Evolutionary conservation across 306 rosid genomes (phyloP), one percentile per base, ranked within the genome.

Genomic region (Dryas octopetala): DNA sequence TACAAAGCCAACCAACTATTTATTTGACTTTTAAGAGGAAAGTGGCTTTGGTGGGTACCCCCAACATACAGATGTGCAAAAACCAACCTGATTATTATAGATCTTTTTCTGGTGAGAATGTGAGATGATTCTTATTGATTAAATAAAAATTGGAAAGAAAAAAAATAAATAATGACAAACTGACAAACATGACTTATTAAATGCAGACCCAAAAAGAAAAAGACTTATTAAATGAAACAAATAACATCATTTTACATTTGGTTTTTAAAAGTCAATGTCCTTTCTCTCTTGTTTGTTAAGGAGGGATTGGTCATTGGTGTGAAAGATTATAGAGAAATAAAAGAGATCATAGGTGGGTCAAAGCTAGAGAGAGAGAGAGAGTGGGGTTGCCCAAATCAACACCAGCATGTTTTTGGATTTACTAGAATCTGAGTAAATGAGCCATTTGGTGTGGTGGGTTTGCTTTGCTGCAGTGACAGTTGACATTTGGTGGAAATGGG

Each of bases 221-320:
- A 32, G 38, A 32, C 38, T 32, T 32, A 32, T 32, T 32, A 32
- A 41, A 65, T 63, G 53, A 38, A 67, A 28, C 57, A 66, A 70
- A 23, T 49, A 78, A 71, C 60, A 82, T n/a, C 26, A 52, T 13
- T 40, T 62, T 68, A 41, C 79, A 4, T 84, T 78, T 67, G 84
- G 88, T 72, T 84, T 69, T 76, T 71, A 79, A 82, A 80, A 86
- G 91, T 88, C 89, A 92, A 92, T 89, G 88, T 75, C 83, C 81
- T 73, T 80, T 79, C 85, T 75, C 60, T 40, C 78, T 76, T 83
- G 75, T 46, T 46, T 81, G 83, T 86, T 63, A 62, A 52, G 78
- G 76, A 16, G 79, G 43, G 55, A 50, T 80, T 79, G 68, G 68
- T 16, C 38, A 2, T 32, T 32, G 38, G 45, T 15, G 76, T 40